Conservation (phyloP, 495 filamentous ascomycete species). For the Neurospora tetrasperma region DNA sequence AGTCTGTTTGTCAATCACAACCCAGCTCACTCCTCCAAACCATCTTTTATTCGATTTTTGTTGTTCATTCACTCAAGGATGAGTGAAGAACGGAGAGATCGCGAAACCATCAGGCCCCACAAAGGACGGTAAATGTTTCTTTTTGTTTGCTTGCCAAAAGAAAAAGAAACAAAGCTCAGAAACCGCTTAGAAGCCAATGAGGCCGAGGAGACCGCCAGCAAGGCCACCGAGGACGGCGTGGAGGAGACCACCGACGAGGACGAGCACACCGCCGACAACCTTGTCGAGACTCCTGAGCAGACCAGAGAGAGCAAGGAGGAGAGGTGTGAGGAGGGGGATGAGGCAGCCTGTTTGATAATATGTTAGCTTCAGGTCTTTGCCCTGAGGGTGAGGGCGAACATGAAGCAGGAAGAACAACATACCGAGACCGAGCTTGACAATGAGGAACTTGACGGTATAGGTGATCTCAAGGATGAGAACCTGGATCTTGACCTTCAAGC, state of each 20-base stretch:
- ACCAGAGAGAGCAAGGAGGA: constrained; percentile 23
- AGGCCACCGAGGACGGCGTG: constrained; percentile 23
- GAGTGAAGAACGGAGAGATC: neutral
- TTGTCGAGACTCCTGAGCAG: constrained; percentile 25
- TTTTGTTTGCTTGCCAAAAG: neutral
- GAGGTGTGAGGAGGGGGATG: constrained; percentile 23
- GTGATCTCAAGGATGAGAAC: constrained; percentile 26
- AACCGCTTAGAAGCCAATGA: constrained; percentile 8
- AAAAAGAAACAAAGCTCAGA: neutral
- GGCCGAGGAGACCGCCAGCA: constrained; percentile 21
- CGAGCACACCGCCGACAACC: constrained; percentile 23
- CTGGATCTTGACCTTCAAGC: constrained; percentile 19
- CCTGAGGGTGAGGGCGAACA: neutral
- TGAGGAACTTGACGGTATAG: constrained; percentile 26
- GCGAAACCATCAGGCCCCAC: neutral
- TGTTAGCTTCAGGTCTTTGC: neutral
- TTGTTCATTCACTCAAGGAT: neutral
- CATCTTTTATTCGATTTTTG: neutral
- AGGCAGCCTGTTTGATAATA: constrained; percentile 18
- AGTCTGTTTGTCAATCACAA: neutral
- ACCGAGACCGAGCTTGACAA: constrained; percentile 32
- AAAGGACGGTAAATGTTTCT: neutral
- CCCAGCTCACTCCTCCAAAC: neutral
- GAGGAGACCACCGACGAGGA: constrained; percentile 24
- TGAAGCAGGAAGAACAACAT: constrained; percentile 9